Evolutionary conservation across 768 basidiomycete genomes (phyloP), one percentile per base, ranked within the genome.

Genomic region (Rhizopogon sp.): DNA sequence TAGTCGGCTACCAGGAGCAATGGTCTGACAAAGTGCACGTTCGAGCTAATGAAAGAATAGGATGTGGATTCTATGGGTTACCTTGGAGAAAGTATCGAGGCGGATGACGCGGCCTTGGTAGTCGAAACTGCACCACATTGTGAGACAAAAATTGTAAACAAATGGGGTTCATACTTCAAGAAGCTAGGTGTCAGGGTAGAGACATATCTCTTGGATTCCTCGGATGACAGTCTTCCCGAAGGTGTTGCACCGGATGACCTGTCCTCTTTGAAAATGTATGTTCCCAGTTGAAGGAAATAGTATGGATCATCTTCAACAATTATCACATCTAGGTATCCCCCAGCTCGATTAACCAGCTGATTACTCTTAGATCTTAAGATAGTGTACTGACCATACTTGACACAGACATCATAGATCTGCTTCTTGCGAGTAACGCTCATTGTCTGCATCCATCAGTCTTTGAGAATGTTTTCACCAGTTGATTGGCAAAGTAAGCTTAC

Each of bases 221-320:
- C 77, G 28, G 63, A 72, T 56, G 61, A 72, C 56, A 51, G 57
- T 5, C 54, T 9, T 39, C 41, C 43, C 31, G 56, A 50, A n/a
- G 53, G 53, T 20, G 49, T 51, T 3, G 45, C 51, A 50, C 31
- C 14, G 25, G 39, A 22, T 52, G 56, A 57, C 20, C 72, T 75
- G 31, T 68, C 69, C 29, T 60, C 57, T 56, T 79, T 79, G 5
- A 75, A 77, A 6, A 74, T 63, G 66, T 87, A 90, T 2, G 69
- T 58, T 0, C 79, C 80, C 57, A 82, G 70, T 64, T 90, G 88
- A 22, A 90, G 72, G 72, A 89, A 88, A 69, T 81, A 84, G 68
- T 91, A 90, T 3, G 90, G 90, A 68, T 91, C 90, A 61, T 93
- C 90, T 72, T 92, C 89, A 52, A 87, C 82, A 56, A 90, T 90